Conservation (phyloP, 768 basidiomycete species). For the Termitomyces sp. region DNA sequence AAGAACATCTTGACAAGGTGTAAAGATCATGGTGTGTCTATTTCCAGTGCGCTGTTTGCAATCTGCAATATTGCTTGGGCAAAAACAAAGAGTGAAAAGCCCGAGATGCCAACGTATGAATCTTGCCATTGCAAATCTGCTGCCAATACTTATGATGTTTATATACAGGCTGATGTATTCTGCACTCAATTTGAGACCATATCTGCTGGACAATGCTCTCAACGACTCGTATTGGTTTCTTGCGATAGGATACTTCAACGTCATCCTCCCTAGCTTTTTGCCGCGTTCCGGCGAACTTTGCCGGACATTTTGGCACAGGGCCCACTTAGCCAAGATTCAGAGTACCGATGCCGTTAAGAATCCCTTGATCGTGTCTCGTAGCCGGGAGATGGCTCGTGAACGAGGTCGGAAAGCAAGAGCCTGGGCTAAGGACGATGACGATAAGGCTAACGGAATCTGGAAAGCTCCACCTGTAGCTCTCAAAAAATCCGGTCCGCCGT, state of each 20-base stretch:
- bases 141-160: not conserved
- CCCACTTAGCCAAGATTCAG: conserved; percentile 64
- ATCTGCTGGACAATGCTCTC: conserved; percentile 40
- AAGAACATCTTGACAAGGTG: conserved; percentile 64
- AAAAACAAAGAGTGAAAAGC: conserved; percentile 38
- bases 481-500: conserved; percentile 36
- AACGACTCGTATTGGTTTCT: conserved; percentile 78
- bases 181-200: conserved; percentile 74
- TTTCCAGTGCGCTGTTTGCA: conserved; percentile 73
- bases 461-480: conserved; percentile 24
- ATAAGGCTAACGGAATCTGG: conserved; percentile 44
- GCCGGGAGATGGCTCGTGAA: conserved; percentile 61
- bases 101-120: conserved; percentile 52
- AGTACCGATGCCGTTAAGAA: conserved; percentile 63
- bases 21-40: conserved; percentile 69
- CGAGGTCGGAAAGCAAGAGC: conserved; percentile 55
- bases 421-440: conserved; percentile 79
- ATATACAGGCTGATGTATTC: conserved; percentile 77
- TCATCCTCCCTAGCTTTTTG: conserved; percentile 73
- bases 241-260: conserved; percentile 79
- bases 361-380: conserved; percentile 58
- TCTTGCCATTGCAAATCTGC: not conserved
- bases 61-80: conserved; percentile 76
- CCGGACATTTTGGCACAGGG: conserved; percentile 71
- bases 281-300: conserved; percentile 40